These are phyloP conservation scores for Epithemia pelagica DNA, from an alignment of 108 stramenopile species.

Conservation along the genomic window DNA sequence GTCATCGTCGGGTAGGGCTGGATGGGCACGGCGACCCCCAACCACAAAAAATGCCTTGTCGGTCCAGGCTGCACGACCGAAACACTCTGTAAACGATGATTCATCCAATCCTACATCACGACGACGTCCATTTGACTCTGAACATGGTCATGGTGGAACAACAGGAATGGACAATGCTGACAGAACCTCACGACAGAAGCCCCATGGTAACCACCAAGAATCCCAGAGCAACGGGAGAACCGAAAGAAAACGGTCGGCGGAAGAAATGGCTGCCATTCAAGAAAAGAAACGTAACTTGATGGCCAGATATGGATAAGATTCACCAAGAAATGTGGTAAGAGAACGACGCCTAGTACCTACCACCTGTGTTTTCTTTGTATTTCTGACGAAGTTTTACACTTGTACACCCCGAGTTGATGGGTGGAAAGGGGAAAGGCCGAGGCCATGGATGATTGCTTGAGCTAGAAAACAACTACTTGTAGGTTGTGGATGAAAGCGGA, in stretches of 20 bases:
- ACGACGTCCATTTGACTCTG: background rate
- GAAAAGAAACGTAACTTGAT: constrained; percentile 77
- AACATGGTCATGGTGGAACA: too few relatives aligned
- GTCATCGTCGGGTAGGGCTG: constrained; percentile 18
- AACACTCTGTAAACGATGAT: background rate
- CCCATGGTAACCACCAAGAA: too few relatives aligned
- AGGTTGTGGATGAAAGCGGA: too few relatives aligned
- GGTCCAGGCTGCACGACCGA: constrained; percentile 6
- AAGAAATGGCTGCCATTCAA: constrained; percentile 65
- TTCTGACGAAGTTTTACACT: too few relatives aligned
- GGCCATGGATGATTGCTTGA: too few relatives aligned
- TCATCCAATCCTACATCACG: background rate
- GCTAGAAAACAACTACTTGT: too few relatives aligned
- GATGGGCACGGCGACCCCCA: constrained; percentile 39
- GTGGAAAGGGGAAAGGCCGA: too few relatives aligned
- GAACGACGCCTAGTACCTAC: too few relatives aligned
- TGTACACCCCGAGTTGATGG: too few relatives aligned
- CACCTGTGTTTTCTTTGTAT: too few relatives aligned
- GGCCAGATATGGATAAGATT: constrained; percentile 66
- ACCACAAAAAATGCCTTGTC: constrained; percentile 40
- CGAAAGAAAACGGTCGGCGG: constrained; percentile 41
- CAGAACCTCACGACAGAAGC: constrained; percentile 8
- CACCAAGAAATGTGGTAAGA: too few relatives aligned
- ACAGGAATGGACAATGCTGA: background rate
- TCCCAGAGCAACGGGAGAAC: background rate